Evolutionary conservation across 2,329 filamentous ascomycete genomes (phyloP), one percentile per base, ranked within the genome.

Genomic region (Keithomyces neogunnii): DNA sequence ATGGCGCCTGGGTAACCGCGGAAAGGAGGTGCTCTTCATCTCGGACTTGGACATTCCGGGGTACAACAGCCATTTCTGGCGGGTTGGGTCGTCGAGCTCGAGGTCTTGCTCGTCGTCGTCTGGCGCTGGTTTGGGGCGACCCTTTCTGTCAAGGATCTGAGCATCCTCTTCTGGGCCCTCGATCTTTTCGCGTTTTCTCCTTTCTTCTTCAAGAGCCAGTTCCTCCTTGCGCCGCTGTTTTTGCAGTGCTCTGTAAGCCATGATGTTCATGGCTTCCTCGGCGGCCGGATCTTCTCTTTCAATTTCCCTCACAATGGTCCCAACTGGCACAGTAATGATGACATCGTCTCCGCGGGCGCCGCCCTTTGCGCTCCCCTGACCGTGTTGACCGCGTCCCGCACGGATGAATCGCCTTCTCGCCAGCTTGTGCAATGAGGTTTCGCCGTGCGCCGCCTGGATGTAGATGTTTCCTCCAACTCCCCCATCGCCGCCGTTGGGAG

Each of bases 371-470:
- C 84, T 88, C 36, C 89, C 89, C 63, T 88, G 84, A 0, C 89
- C 89, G 61, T 88, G 85, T 65, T 78, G 86, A n/a, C 89, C 89
- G 57, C 83, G 75, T 1, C 84, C 85, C 0, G 88, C 89, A 53
- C 86, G 85, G 48, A 92, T 69, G 51, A 89, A 80, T 2, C 88
- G 83, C 58, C 85, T 76, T 40, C 92, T 78, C 1, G 89, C 86
- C 8, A 99, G 76, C 70, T 96, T 97, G 71, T 97, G 91, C 55
- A 99, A 72, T 49, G 89, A 96, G 0, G 90, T 97, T 69, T 97
- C 88, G 53, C 90, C 89, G 50, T 87, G 84, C 1, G 95, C 83
- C 6, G 93, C 91, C 69, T 97, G 92, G 52, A 99, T 95, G 67
- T 95, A 97, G 58, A 99, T 76, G 61, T 87, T 95, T 39, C 93